A percentile compares a stretch with the other conserved stretches of the same genome.
phyloP scores from a whole-genome alignment of 2,329 filamentous ascomycete species.

The Colletotrichum filicis region DNA sequence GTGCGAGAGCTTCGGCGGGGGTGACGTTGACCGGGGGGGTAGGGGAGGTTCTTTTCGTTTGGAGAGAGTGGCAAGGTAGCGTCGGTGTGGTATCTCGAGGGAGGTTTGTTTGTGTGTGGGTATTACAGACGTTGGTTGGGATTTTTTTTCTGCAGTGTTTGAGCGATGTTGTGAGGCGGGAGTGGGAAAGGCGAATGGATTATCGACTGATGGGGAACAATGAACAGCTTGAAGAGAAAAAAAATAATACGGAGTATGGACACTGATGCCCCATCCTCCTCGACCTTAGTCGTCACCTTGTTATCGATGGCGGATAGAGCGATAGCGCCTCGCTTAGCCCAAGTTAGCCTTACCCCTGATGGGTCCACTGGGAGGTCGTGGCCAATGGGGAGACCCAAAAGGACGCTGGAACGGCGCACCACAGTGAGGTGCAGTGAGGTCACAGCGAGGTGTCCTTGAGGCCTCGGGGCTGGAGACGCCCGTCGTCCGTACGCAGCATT shows the following conservation, averaged over 20 bases:
- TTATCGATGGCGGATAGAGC: constrained; percentile 35
- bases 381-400: background rate
- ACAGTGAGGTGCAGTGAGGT: constrained; percentile 33
- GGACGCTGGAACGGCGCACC: constrained; percentile 31
- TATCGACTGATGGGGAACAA: constrained; percentile 35
- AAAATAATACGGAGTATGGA: constrained; percentile 33
- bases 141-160: background rate
- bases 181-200: constrained; percentile 32
- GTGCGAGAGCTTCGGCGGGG: constrained; percentile 15
- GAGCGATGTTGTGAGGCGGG: constrained; percentile 24
- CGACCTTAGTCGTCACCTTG: constrained; percentile 34
- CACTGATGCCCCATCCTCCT: constrained; percentile 33
- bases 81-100: constrained; percentile 23
- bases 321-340: constrained; percentile 36
- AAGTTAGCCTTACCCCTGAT: constrained; percentile 31
- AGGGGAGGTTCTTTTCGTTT: background rate
- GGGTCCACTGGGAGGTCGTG: background rate
- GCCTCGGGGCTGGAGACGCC: constrained; percentile 28
- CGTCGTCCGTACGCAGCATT: constrained; percentile 14
- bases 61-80: background rate
- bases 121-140: constrained; percentile 23
- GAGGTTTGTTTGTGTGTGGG: constrained; percentile 4
- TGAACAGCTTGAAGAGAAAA: constrained; percentile 34
- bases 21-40: background rate
- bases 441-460: constrained; percentile 20